phyloP scores from a whole-genome alignment of 768 basidiomycete genomes.

The Lactarius akahatsu region DNA sequence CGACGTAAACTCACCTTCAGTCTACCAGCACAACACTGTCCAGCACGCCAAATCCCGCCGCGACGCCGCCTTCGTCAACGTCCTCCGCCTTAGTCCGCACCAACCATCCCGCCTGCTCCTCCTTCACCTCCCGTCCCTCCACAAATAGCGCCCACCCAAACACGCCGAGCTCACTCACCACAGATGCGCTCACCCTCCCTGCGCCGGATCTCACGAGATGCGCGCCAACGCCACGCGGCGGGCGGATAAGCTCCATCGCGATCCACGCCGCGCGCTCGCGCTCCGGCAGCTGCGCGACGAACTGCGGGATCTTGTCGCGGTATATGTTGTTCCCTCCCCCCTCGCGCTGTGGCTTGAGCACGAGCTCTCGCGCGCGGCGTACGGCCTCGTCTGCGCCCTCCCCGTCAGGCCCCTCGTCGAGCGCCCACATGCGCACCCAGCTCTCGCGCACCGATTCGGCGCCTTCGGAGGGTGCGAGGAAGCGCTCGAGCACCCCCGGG shows the following conservation, averaged over 20 bases:
- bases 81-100: conserved; percentile 88
- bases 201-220: conserved; percentile 75
- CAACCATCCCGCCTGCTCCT: conserved; percentile 77
- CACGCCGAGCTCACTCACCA: conserved; percentile 88
- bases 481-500: conserved; percentile 69
- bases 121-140: conserved; percentile 44
- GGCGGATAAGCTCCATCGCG: conserved; percentile 88
- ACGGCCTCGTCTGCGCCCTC: conserved; percentile 52
- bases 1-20: neutral
- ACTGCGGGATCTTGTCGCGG: conserved; percentile 73
- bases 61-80: conserved; percentile 85
- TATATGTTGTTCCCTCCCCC: conserved; percentile 98
- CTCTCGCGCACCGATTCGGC: conserved; percentile 61
- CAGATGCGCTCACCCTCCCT: conserved; percentile 51
- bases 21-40: conserved; percentile 45
- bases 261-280: conserved; percentile 85
- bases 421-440: conserved; percentile 89
- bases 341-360: conserved; percentile 97
- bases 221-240: conserved; percentile 65
- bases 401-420: conserved; percentile 43
- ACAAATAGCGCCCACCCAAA: conserved; percentile 89
- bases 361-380: conserved; percentile 53
- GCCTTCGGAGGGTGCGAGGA: conserved; percentile 51
- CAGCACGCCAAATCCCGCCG: conserved; percentile 51
- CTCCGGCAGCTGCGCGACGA: conserved; percentile 60